These are phyloP conservation scores for Marchantia polymorpha DNA, from an alignment of 225 moss, liverwort and hornwort genomes.

Conservation along the genomic window DNA sequence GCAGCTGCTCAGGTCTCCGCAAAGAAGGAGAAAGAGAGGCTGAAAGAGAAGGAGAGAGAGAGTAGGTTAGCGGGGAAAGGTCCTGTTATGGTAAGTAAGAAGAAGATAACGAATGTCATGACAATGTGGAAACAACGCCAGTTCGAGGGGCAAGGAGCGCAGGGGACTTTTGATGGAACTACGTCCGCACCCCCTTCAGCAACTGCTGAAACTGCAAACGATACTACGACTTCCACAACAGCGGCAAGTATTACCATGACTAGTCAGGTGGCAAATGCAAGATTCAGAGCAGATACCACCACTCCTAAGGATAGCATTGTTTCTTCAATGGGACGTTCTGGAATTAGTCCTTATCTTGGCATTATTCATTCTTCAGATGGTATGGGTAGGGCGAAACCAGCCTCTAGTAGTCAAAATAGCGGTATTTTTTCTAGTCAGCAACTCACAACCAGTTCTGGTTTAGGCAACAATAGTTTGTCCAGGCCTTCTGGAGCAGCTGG, in stretches of 20 bases:
- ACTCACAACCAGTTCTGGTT: background rate
- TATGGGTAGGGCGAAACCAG: constrained; percentile 61
- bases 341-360: constrained; percentile 67
- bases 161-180: constrained; percentile 44
- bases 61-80: constrained; percentile 75
- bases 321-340: constrained; percentile 67
- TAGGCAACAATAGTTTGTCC: constrained; percentile 28
- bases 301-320: constrained; percentile 51
- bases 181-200: constrained; percentile 26
- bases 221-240: constrained; percentile 39
- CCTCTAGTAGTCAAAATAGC: constrained; percentile 23
- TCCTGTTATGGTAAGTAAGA: constrained; percentile 76
- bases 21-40: constrained; percentile 91
- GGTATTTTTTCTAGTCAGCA: constrained; percentile 14
- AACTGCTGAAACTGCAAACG: constrained; percentile 42
- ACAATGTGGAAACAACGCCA: constrained; percentile 99
- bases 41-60: constrained; percentile 94
- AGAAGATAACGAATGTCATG: constrained; percentile 92
- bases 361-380: constrained; percentile 74
- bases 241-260: constrained; percentile 37
- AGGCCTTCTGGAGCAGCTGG: constrained; percentile 50
- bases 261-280: constrained; percentile 42
- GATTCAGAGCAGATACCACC: constrained; percentile 37
- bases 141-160: constrained; percentile 56
- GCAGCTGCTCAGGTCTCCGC: constrained; percentile 72